Evolutionary conservation across 1,284 basidiomycete genomes (phyloP).

Genomic region (Cryptococcus neoformans): DNA sequence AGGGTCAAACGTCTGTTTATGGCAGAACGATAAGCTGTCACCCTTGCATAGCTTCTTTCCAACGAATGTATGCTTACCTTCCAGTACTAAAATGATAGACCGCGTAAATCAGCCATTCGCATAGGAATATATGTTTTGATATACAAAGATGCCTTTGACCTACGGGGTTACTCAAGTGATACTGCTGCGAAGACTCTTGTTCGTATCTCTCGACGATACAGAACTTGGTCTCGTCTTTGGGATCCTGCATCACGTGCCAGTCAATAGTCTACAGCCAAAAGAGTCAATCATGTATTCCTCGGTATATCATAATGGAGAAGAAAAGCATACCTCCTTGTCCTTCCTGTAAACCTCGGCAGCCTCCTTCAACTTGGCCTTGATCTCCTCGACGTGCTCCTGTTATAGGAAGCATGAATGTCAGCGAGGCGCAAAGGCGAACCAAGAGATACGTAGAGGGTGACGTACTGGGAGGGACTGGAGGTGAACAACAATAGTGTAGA

Average conservation of each 20-base stretch:
- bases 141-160: slow-evolving; percentile 4
- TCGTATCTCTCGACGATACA: slow-evolving; percentile 49
- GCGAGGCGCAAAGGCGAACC: too few relatives aligned
- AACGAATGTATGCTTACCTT: slow-evolving; percentile 21
- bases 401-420: neutral
- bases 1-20: slow-evolving; percentile 42
- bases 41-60: neutral
- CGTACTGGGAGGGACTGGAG: slow-evolving; percentile 42
- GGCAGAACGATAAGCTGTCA: neutral
- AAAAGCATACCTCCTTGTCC: slow-evolving; percentile 37
- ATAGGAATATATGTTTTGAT: neutral
- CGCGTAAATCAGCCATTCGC: neutral
- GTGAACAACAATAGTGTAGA: slow-evolving; percentile 50
- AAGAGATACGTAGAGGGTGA: neutral
- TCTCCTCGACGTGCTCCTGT: slow-evolving; percentile 42
- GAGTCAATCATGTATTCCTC: neutral
- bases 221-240: slow-evolving; percentile 48
- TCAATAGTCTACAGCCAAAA: slow-evolving; percentile 28
- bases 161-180: slow-evolving; percentile 45
- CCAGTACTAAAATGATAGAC: slow-evolving; percentile 33
- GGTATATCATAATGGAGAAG: neutral
- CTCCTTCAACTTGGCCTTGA: slow-evolving; percentile 47
- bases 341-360: slow-evolving; percentile 45
- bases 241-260: slow-evolving; percentile 49
- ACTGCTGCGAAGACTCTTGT: slow-evolving; percentile 44